These are phyloP conservation scores for Vaccinium corymbosum DNA, from an alignment of 148 eudicot genomes.

Conservation along the genomic window DNA sequence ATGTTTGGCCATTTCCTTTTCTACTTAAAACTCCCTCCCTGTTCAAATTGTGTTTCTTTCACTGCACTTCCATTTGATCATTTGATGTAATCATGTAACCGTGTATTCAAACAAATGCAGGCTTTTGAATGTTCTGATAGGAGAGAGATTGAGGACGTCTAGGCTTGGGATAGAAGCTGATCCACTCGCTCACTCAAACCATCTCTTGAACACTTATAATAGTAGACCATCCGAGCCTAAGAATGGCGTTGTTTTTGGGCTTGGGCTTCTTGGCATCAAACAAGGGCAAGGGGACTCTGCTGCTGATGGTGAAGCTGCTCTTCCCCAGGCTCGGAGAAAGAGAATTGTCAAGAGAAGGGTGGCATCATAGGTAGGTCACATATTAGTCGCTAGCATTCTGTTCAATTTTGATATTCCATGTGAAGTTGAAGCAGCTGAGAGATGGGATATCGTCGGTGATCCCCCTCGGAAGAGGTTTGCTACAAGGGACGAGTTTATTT, in stretches of 20 bases:
- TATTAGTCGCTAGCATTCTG: neutral
- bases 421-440: constrained; percentile 21
- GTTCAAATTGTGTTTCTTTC: neutral
- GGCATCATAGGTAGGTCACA: constrained; percentile 25
- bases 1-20: neutral
- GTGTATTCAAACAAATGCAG: constrained; percentile 35
- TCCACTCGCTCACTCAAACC: constrained; percentile 71
- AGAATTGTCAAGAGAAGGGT: constrained; percentile 75
- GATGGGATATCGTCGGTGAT: neutral
- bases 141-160: constrained; percentile 79
- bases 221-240: constrained; percentile 66
- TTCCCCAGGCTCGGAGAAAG: constrained; percentile 71
- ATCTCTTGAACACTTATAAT: constrained; percentile 65
- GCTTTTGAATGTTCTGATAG: constrained; percentile 70
- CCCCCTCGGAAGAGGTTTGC: constrained; percentile 5
- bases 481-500: neutral
- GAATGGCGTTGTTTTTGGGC: constrained; percentile 67
- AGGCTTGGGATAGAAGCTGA: constrained; percentile 91
- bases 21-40: neutral
- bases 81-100: neutral
- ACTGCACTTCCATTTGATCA: neutral
- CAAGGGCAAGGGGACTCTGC: constrained; percentile 44
- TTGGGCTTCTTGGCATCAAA: constrained; percentile 78
- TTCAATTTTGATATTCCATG: constrained; percentile 18
- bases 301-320: constrained; percentile 48